These are phyloP conservation scores for Alternaria incomplexa DNA, from an alignment of 2,329 filamentous ascomycete genomes.

Conservation along the genomic window DNA sequence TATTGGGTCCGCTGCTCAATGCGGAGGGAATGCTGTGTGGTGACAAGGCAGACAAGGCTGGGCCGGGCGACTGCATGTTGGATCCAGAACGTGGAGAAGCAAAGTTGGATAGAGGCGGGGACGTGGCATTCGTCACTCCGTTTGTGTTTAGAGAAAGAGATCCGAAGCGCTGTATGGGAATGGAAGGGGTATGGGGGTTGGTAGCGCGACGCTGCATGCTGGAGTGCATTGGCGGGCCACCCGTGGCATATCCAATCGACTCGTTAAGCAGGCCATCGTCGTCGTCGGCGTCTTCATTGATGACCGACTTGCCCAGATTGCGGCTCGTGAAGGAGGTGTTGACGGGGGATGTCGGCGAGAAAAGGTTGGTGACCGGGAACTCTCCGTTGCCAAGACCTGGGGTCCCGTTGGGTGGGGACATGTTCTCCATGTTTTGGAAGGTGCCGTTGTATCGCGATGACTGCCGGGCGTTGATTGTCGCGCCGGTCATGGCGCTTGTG, in stretches of 20 bases:
- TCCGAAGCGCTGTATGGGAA: slow-evolving; percentile 72
- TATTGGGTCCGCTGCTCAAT: slow-evolving; percentile 57
- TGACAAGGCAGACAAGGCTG: slow-evolving; percentile 49
- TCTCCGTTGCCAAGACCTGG: slow-evolving; percentile 63
- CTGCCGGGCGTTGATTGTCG: slow-evolving; percentile 53
- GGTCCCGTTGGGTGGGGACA: slow-evolving; percentile 65
- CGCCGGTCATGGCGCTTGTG: slow-evolving; percentile 53
- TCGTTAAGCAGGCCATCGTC: slow-evolving; percentile 77
- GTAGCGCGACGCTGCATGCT: slow-evolving; percentile 69
- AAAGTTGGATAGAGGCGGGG: slow-evolving; percentile 63
- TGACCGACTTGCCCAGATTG: slow-evolving; percentile 70
- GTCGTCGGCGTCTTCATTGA: slow-evolving; percentile 72
- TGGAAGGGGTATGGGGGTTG: slow-evolving; percentile 73
- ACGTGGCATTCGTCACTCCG: slow-evolving; percentile 52
- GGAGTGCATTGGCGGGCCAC: slow-evolving; percentile 59
- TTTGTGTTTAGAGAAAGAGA: slow-evolving; percentile 74
- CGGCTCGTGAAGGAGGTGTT: slow-evolving; percentile 71
- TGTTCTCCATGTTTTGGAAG: slow-evolving; percentile 67
- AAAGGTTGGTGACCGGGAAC: slow-evolving; percentile 68
- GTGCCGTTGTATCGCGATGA: slow-evolving; percentile 66
- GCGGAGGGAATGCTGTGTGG: slow-evolving; percentile 64
- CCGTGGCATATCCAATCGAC: slow-evolving; percentile 75
- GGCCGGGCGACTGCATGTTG: slow-evolving; percentile 58
- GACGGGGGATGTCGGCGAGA: slow-evolving; percentile 76
- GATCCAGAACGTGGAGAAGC: slow-evolving; percentile 57